Percentiles rank a stretch among this genome's conserved stretches.
Evolutionary conservation across 768 basidiomycete species (phyloP).

Genomic region (Postia placenta): DNA sequence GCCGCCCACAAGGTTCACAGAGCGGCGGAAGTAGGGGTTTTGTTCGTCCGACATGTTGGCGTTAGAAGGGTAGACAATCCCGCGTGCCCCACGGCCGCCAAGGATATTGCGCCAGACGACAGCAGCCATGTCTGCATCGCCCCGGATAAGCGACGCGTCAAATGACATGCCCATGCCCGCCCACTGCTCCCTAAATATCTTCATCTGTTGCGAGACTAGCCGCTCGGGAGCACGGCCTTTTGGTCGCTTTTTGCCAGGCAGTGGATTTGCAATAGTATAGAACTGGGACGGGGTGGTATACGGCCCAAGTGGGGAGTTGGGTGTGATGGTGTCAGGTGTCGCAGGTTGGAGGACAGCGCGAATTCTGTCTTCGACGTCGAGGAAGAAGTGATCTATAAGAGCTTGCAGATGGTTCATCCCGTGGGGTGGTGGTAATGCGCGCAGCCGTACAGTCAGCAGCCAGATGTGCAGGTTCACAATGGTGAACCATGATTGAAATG

Average conservation of each 20-base stretch:
- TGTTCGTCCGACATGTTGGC: slow-evolving; percentile 10
- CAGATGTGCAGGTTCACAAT: slow-evolving; percentile 90
- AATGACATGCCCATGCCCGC: slow-evolving; percentile 73
- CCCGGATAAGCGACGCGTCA: slow-evolving; percentile 68
- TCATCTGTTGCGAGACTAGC: slow-evolving; percentile 83
- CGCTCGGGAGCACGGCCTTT: slow-evolving; percentile 60
- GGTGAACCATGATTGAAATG: slow-evolving; percentile 97
- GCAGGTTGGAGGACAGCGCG: slow-evolving; percentile 50
- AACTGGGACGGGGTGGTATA: slow-evolving; percentile 22
- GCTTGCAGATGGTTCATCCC: slow-evolving; percentile 71
- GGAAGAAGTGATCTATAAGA: slow-evolving; percentile 91
- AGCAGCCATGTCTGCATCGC: slow-evolving; percentile 79
- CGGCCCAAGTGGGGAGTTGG: slow-evolving; percentile 19
- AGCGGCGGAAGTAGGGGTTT: slow-evolving; percentile 42
- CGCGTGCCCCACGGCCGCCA: slow-evolving; percentile 74
- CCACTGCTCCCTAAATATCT: slow-evolving; percentile 90
- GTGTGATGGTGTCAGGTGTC: slow-evolving; percentile 9
- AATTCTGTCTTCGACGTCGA: slow-evolving; percentile 88
- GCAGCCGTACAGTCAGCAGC: slow-evolving; percentile 83
- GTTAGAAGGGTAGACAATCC: slow-evolving; percentile 38
- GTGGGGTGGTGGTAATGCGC: slow-evolving; percentile 66
- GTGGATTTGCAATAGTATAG: slow-evolving; percentile 17
- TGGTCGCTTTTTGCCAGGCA: slow-evolving; percentile 1
- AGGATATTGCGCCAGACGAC: slow-evolving; percentile 92
- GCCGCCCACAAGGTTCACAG: slow-evolving; percentile 68